Percentiles rank a stretch among this genome's conserved stretches.
Evolutionary conservation across 1,139 yeast genomes (phyloP).

Genomic region (Geotrichum macrosporum): DNA sequence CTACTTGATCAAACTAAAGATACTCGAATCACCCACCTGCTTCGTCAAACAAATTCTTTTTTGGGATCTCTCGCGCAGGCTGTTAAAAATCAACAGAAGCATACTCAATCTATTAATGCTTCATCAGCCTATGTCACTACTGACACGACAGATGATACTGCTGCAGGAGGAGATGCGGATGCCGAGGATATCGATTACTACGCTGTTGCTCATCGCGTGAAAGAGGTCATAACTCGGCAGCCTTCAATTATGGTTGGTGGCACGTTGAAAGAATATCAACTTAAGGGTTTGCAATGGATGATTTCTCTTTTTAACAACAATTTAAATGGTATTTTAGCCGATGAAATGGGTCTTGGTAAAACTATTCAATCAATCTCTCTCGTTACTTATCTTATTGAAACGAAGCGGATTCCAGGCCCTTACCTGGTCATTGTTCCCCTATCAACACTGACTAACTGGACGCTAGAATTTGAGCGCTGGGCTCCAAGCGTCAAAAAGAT

Average conservation of each 20-base stretch:
- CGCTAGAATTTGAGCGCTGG: constrained; percentile 95
- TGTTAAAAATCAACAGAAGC: constrained; percentile 76
- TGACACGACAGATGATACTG: constrained; percentile 34
- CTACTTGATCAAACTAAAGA: constrained; percentile 95
- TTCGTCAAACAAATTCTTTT: constrained; percentile 85
- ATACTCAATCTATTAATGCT: constrained; percentile 25
- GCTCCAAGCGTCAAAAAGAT: constrained; percentile 50
- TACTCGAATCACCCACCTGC: constrained; percentile 92
- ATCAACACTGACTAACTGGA: constrained; percentile 95
- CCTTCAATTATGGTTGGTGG: constrained; percentile 91
- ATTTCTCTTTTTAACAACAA: constrained; percentile 89
- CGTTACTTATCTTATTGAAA: constrained; percentile 66
- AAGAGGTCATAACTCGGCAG: constrained; percentile 76
- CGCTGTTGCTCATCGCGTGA: constrained; percentile 85
- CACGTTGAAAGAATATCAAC: constrained; percentile 82
- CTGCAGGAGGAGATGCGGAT: constrained; percentile 39
- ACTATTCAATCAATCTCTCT: constrained; percentile 82
- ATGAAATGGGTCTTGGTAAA: constrained; percentile 89
- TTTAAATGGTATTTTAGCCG: constrained; percentile 91
- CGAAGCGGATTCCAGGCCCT: constrained; percentile 52
- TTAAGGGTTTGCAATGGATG: constrained; percentile 98
- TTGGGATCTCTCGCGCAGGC: constrained; percentile 89
- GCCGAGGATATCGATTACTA: constrained; percentile 75
- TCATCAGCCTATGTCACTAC: constrained; percentile 23
- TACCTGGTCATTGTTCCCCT: constrained; percentile 91